Evolutionary conservation across 345 rosid genomes (phyloP), one percentile per base, ranked within the genome.

Genomic region (Citrus maxima): DNA sequence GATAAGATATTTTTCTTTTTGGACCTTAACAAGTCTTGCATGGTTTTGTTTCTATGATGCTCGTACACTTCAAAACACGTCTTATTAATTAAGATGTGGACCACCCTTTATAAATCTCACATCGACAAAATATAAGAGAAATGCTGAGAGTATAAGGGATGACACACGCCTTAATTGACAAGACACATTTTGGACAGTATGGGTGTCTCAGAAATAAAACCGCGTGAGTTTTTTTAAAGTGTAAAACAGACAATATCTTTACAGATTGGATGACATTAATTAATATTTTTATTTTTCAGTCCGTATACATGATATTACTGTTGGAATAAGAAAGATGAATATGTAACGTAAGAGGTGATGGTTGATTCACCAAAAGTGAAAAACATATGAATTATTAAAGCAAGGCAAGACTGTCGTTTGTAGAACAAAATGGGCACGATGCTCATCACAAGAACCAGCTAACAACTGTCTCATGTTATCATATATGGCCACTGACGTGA

Each of bases 381-480:
- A 58, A 81, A 77, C 69, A 61, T 79, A 60, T 80, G 80, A 80
- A 82, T 62, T 46, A 78, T 75, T 78, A 63, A 80, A 72, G 80
- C 66, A 46, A 54, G 58, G 58, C 58, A 62, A 21, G 35, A 16
- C 76, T 81, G 80, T 76, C 81, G 34, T 59, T 64, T 64, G 75
- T 58, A 40, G 60, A 82, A 73, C 77, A 79, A 64, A 64, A 34
- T 61, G 70, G 75, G 76, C 77, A 76, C 78, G 81, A 72, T 63
- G 77, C 76, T 79, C 79, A 28, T 81, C 81, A 25, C 77, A 63
- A 79, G 63, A 81, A 79, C 71, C 81, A 77, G 86, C 78, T 77
- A 82, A 56, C 82, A 61, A 18, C 78, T 72, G 75, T 61, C 63
- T 64, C 61, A 63, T 54, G 19, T 18, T 61, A 58, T 64, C 61